A percentile compares a stretch with the other conserved stretches of the same genome.
These are phyloP conservation scores for Hyparrhenia diplandra DNA, from an alignment of 176 grass and related monocot genomes.

Conservation along the genomic window DNA sequence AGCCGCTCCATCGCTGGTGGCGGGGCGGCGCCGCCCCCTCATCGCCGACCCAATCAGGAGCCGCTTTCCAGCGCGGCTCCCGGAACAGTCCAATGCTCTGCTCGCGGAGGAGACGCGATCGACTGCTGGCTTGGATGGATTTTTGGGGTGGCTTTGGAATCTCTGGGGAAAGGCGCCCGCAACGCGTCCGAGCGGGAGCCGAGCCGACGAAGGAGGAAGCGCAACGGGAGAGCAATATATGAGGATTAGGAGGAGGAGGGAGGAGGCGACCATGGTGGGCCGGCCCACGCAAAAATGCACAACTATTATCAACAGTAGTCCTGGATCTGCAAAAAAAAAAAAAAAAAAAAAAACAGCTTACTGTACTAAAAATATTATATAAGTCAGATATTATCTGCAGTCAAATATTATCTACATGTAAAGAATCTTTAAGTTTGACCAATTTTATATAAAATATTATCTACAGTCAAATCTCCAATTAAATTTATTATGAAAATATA, in stretches of 20 bases:
- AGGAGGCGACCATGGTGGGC: neutral
- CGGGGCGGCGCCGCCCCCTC: slow-evolving; percentile 30
- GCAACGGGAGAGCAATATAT: slow-evolving; percentile 36
- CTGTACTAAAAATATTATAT: too few species aligned
- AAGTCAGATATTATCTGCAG: too few species aligned
- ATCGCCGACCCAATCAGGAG: slow-evolving; percentile 14
- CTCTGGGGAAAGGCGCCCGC: slow-evolving; percentile 25
- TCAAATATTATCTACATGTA: too few species aligned
- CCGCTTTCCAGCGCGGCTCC: slow-evolving; percentile 14
- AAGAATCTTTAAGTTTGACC: too few species aligned
- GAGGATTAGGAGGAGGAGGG: neutral
- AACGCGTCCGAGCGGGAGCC: slow-evolving; percentile 41
- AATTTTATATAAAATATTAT: too few species aligned
- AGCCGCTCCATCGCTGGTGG: slow-evolving; percentile 46
- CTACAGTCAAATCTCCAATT: too few species aligned
- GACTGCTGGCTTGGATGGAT: neutral
- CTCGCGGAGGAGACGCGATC: neutral
- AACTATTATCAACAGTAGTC: neutral
- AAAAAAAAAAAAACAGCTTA: too few species aligned
- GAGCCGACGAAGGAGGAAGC: slow-evolving; percentile 30
- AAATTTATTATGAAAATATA: too few species aligned
- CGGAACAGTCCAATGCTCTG: slow-evolving; percentile 19
- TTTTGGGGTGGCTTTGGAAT: slow-evolving; percentile 19
- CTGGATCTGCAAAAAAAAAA: too few species aligned
- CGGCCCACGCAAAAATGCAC: slow-evolving; percentile 25